Conservation (phyloP, 805 yeast species). For the Myxozyma vanderwaltii region DNA sequence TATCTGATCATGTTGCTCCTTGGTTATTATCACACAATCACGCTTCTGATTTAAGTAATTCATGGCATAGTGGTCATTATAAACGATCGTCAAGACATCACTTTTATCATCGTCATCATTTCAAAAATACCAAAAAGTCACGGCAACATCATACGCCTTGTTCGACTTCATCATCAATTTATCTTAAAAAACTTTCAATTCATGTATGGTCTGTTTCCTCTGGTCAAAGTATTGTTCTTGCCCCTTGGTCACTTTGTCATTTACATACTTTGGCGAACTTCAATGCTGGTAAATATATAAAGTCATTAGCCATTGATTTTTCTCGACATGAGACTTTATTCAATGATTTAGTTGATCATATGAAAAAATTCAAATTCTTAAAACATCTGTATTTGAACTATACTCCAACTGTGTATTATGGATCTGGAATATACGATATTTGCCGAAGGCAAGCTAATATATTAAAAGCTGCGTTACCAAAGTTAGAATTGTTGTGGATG, state of each 20-base stretch:
- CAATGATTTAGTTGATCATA: slow-evolving; percentile 12
- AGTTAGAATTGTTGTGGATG: slow-evolving; percentile 27
- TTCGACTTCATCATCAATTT: neutral
- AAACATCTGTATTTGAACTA: slow-evolving; percentile 22
- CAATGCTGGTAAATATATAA: slow-evolving; percentile 5
- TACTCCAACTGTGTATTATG: slow-evolving; percentile 31
- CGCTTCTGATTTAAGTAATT: neutral
- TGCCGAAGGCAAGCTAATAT: slow-evolving; percentile 24
- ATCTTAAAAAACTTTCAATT: slow-evolving; percentile 24
- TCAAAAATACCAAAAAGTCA: too few relatives aligned
- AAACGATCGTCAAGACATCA: neutral
- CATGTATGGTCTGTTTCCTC: slow-evolving; percentile 30
- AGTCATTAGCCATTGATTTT: slow-evolving; percentile 27
- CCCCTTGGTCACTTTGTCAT: slow-evolving; percentile 26
- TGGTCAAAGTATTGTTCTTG: slow-evolving; percentile 21
- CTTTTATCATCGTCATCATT: neutral
- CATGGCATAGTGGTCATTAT: neutral
- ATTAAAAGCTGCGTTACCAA: slow-evolving; percentile 19
- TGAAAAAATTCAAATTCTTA: slow-evolving; percentile 11
- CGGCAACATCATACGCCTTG: neutral
- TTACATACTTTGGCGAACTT: slow-evolving; percentile 16
- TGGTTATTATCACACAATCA: slow-evolving; percentile 16
- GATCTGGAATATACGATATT: slow-evolving; percentile 28
- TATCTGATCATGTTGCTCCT: slow-evolving; percentile 18
- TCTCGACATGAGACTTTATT: slow-evolving; percentile 20